These are phyloP conservation scores for Suillus luteus DNA, from an alignment of 768 basidiomycete genomes.

Conservation along the genomic window DNA sequence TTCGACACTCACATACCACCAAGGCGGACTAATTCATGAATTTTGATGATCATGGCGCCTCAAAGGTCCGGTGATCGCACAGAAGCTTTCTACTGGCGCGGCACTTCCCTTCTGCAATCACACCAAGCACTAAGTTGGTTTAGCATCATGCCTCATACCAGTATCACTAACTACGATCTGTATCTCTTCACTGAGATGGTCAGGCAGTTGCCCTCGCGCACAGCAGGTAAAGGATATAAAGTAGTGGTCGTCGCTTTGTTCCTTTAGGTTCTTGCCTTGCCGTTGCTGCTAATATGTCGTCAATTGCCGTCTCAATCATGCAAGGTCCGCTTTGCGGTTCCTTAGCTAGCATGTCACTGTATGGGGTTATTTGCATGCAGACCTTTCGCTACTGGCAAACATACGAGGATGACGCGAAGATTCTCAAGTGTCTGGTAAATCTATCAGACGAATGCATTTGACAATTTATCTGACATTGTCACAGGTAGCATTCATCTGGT, in stretches of 20 bases:
- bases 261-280: background rate
- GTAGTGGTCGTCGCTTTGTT: background rate
- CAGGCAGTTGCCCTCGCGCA: no score
- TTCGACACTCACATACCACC: no score
- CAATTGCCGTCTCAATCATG: constrained; percentile 12
- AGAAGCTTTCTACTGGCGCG: no score
- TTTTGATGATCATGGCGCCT: no score
- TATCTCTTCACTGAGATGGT: no score
- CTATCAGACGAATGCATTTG: background rate
- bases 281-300: constrained; percentile 9
- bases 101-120: no score
- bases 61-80: no score
- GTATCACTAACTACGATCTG: no score
- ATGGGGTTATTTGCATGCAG: constrained; percentile 22
- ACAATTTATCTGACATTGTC: background rate
- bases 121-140: no score
- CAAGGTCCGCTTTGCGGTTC: constrained; percentile 20
- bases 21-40: no score
- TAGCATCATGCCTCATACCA: no score
- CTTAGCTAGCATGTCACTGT: constrained; percentile 15
- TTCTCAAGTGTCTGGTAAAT: constrained; percentile 13
- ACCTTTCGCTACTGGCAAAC: constrained; percentile 17
- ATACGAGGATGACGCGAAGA: constrained; percentile 12
- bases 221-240: background rate
- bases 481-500: constrained; percentile 20